Percentiles rank a stretch among this genome's conserved stretches.
These are phyloP conservation scores for Cercophora samala DNA, from an alignment of 495 filamentous ascomycete species.

Conservation along the genomic window DNA sequence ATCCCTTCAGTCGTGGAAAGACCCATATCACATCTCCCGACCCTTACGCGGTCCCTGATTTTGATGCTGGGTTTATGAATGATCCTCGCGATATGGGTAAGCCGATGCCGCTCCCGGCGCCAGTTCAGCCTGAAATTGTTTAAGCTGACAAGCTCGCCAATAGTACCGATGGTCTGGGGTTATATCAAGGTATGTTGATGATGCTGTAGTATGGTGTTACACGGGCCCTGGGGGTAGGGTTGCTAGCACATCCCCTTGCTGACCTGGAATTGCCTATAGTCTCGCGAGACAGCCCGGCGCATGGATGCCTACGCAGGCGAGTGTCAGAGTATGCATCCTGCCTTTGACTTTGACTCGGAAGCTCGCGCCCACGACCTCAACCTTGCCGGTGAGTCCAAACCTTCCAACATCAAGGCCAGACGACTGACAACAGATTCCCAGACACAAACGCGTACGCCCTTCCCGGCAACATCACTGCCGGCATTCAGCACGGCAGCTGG, in stretches of 20 bases:
- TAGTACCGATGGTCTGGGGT: constrained; percentile 74
- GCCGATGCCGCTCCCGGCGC: background rate
- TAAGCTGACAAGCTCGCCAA: background rate
- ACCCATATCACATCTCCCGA: constrained; percentile 69
- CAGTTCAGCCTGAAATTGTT: too few species aligned
- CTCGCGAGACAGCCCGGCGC: constrained; percentile 72
- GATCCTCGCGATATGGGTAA: constrained; percentile 69
- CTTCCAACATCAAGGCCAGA: background rate
- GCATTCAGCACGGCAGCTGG: constrained; percentile 58
- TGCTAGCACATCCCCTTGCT: too few species aligned
- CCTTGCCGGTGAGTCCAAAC: constrained; percentile 38
- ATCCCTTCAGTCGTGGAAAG: constrained; percentile 73
- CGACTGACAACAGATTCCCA: background rate
- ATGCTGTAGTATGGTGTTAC: too few species aligned
- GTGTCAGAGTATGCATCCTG: constrained; percentile 63
- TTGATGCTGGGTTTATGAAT: constrained; percentile 84
- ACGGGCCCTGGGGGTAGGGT: too few species aligned
- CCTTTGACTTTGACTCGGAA: constrained; percentile 64
- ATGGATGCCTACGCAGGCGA: constrained; percentile 80
- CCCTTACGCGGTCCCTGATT: constrained; percentile 71
- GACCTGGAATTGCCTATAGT: constrained; percentile 24
- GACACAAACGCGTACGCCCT: constrained; percentile 74
- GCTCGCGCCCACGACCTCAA: constrained; percentile 71
- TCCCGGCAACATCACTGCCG: constrained; percentile 67
- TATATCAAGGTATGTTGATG: constrained; percentile 59